A percentile compares a stretch with the other conserved stretches of the same genome.
Conservation (phyloP, 352 stramenopile genomes). For the Pythium dissotocum region DNA sequence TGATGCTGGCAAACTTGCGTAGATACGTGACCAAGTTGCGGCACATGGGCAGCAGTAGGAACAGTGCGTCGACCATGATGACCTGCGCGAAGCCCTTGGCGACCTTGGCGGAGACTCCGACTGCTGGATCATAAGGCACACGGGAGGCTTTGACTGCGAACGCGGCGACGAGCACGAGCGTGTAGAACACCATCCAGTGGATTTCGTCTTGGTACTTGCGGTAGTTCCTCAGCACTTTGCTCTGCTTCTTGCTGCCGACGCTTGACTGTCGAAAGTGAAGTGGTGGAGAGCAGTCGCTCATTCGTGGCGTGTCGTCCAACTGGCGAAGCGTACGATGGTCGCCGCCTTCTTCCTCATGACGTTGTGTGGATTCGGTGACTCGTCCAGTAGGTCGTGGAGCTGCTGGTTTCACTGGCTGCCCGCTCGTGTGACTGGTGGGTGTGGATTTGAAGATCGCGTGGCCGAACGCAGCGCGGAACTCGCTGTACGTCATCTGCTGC, state of each 20-base stretch:
- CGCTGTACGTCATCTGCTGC: constrained; percentile 52
- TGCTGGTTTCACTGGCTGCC: neutral
- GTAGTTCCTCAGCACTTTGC: constrained; percentile 34
- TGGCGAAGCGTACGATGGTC: neutral
- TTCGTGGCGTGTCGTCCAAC: neutral
- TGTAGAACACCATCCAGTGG: constrained; percentile 50
- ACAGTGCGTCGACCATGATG: constrained; percentile 73
- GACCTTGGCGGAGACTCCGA: constrained; percentile 53
- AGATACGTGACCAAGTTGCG: constrained; percentile 63
- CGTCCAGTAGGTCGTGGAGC: neutral
- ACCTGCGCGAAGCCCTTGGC: constrained; percentile 74
- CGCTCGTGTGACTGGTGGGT: neutral
- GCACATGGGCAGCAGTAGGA: constrained; percentile 76
- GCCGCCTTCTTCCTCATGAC: neutral
- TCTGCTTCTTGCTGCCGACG: constrained; percentile 22
- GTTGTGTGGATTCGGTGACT: neutral
- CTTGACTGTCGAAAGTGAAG: constrained; percentile 5
- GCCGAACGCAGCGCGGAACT: constrained; percentile 53
- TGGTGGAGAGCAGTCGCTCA: constrained; percentile 2
- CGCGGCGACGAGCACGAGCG: constrained; percentile 39
- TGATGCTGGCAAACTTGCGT: constrained; percentile 36
- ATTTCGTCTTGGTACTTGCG: constrained; percentile 54
- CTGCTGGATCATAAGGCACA: constrained; percentile 46
- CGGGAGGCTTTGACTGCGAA: constrained; percentile 49
- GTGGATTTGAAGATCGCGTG: constrained; percentile 24